Base-by-base conservation (phyloP, 345 rosid genomes). In the Salix dunnii region DNA sequence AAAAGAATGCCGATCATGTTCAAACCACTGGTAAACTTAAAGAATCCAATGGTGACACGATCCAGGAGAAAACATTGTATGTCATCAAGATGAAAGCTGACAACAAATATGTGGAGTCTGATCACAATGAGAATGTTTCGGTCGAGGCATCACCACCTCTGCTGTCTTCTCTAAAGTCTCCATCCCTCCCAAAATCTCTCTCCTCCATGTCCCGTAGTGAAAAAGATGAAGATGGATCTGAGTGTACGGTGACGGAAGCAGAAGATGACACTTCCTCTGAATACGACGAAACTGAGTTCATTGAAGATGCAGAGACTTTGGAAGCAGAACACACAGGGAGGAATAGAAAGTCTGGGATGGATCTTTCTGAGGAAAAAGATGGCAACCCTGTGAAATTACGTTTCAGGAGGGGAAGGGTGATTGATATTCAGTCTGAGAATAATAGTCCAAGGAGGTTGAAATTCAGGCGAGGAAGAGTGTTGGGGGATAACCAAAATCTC, bases 21-120 rank as follows among this genome's bases (percentile, higher is more conserved):
- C 79, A 85, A 77, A 8, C 82, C 43, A 61, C n/a, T 31, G 20
- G 36, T 71, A 80, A 80, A 75, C 67, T 53, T n/a, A 42, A 76
- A 60, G 76, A 62, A 63, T 33, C 49, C 38, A 36, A 67, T 20
- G 53, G 58, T 71, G 85, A 84, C 65, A 60, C 33, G 53, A 86
- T 86, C 68, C 78, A 82, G 76, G 98, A 90, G 82, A 92, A 91
- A 75, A 91, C 91, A 23, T 79, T 94, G 21, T 82, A 88, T 84
- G 93, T 94, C 65, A 78, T 92, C 70, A 80, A 90, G 75, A 80
- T 85, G 91, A 83, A 88, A 75, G 84, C 86, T 38, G 87, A 82
- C 77, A 73, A 84, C 64, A 79, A 76, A 74, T 51, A 79, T 78
- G 70, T 86, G 76, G 86, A 84, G 70, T 86, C 90, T 63, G 84